Evolutionary conservation across 1,139 yeast species (phyloP).

Genomic region (Candida sp.): DNA sequence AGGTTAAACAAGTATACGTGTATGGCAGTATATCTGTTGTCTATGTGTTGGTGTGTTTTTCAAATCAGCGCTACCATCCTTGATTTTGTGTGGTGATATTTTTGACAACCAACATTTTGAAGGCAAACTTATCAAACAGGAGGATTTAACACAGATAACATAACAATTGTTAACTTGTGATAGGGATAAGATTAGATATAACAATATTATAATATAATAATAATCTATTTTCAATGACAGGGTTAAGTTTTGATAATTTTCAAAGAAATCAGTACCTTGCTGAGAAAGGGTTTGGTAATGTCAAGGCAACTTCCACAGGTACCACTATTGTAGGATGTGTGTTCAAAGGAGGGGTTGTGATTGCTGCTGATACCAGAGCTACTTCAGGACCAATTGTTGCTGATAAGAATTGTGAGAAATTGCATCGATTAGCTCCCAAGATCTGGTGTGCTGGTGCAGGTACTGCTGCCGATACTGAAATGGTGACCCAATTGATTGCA

Average conservation of each 20-base stretch:
- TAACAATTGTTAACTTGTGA: background rate
- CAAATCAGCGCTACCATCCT: background rate
- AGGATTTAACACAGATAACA: background rate
- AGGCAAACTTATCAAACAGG: slow-evolving; percentile 1
- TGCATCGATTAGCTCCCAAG: slow-evolving; percentile 86
- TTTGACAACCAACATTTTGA: background rate
- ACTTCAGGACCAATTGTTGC: slow-evolving; percentile 96
- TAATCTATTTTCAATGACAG: slow-evolving; percentile 54
- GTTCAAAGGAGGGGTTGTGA: slow-evolving; percentile 89
- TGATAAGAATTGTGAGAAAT: slow-evolving; percentile 95
- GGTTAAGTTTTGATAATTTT: slow-evolving; percentile 87
- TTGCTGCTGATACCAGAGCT: slow-evolving; percentile 99
- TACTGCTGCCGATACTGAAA: slow-evolving; percentile 99
- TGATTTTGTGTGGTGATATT: background rate
- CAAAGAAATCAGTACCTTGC: slow-evolving; percentile 80
- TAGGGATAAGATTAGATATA: background rate
- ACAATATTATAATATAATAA: background rate
- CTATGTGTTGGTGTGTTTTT: no score
- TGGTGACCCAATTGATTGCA: slow-evolving; percentile 90
- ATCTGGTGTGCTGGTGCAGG: slow-evolving; percentile 99
- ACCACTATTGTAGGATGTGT: slow-evolving; percentile 97
- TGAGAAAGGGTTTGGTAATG: slow-evolving; percentile 69
- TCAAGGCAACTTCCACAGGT: slow-evolving; percentile 95
- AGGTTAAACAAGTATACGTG: no score
- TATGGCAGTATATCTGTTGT: no score